Base-by-base conservation (phyloP, 2,329 filamentous ascomycete genomes). In the Neonectria magnoliae region DNA sequence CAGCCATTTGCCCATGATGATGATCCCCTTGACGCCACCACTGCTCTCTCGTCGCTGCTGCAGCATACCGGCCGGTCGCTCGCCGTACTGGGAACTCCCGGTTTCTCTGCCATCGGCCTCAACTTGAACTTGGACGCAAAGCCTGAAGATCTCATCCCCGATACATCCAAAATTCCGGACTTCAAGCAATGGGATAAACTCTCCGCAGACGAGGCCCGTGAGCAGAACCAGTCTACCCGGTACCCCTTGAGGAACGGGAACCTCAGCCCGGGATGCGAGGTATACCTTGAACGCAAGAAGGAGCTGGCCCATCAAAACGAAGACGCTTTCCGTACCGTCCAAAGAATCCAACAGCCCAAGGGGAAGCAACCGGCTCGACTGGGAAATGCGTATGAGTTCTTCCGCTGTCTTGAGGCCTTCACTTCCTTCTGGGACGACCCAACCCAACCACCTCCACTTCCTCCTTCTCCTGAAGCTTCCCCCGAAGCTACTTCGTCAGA, bases 301-400 rank as follows among this genome's bases (percentile, higher is more conserved):
- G 88, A 90, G 77, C 81, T 91, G 8, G 84, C 82, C 16, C 82
- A 83, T 57, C 69, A 79, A 25, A 91, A 91, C 66, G 82, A 86
- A 45, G 81, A 84, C 44, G 88, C 88, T 8, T 91, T 89, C 73
- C 85, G 87, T 27, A 87, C 87, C 1, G 84, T 90, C 59, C 84
- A 88, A 25, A 84, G 88, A 48, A 79, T 90, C n/a, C 81, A 83
- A 6, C 79, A 85, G 1, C 82, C 83, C 36, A 83, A 82, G 44
- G 88, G 88, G 44, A 83, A 84, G 71, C 78, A 82, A 50, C 80
- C 84, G 38, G 82, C 84, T 31, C 84, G 88, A 7, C 77, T 91
- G 8, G 88, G 88, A 14, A 90, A 89, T 68, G 84, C 86, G 5
- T 90, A 90, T 70, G 88, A 90, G 76, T 90, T 91, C 76, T 91